These are phyloP conservation scores for Eurotiales sp. DNA, from an alignment of 2,329 filamentous ascomycete genomes.

Conservation along the genomic window DNA sequence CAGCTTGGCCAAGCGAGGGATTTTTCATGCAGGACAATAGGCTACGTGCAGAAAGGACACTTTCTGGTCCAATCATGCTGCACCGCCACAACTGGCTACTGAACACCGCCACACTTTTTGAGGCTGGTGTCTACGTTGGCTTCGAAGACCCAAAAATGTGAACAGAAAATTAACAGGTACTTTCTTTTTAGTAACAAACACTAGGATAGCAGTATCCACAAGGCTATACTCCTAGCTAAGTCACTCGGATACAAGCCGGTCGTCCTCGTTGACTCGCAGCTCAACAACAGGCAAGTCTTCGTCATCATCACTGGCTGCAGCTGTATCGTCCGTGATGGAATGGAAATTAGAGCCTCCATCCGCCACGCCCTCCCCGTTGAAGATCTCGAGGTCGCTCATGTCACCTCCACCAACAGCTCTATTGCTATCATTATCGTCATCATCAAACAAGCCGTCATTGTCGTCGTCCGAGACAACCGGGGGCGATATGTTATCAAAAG, in stretches of 20 bases:
- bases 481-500: constrained; percentile 31
- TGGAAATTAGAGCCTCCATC: constrained; percentile 16
- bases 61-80: no score
- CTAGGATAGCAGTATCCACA: no score
- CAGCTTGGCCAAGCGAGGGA: no score
- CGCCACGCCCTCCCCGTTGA: constrained; percentile 17
- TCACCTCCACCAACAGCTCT: constrained; percentile 38
- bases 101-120: no score
- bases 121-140: no score
- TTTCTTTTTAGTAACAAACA: no score
- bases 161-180: no score
- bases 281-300: constrained; percentile 42
- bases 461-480: constrained; percentile 25
- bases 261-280: constrained; percentile 35
- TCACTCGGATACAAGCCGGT: constrained; percentile 18
- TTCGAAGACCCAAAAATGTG: no score
- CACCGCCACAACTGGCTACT: no score
- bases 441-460: constrained; percentile 31
- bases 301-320: constrained; percentile 25
- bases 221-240: no score
- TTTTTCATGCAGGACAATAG: no score
- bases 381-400: constrained; percentile 24
- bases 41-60: no score
- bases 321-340: constrained; percentile 6
- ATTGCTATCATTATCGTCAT: constrained; percentile 29